These are phyloP conservation scores for Euphorbia peplus DNA, from an alignment of 345 rosid genomes.

Conservation along the genomic window DNA sequence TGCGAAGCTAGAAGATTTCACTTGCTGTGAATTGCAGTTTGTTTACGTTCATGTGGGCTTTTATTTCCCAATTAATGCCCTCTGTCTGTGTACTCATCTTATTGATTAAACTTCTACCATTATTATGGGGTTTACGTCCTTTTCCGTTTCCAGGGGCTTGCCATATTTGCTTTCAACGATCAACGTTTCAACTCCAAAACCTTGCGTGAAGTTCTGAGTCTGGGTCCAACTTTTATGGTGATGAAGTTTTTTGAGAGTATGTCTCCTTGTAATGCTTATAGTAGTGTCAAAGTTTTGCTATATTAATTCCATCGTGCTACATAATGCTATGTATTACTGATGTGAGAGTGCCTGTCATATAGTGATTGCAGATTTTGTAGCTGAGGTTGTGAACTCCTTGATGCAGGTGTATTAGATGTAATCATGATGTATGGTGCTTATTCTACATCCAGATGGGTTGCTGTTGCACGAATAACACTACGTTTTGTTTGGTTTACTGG, in stretches of 20 bases:
- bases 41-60: background rate
- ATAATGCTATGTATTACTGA: background rate
- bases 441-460: conserved; percentile 72
- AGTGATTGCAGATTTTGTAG: conserved; percentile 14
- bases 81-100: background rate
- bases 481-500: conserved; percentile 78
- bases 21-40: background rate
- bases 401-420: conserved; percentile 79
- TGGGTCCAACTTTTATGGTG: conserved; percentile 91
- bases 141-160: conserved; percentile 57
- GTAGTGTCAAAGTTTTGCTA: conserved; percentile 1
- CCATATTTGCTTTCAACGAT: conserved; percentile 80
- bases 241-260: conserved; percentile 92
- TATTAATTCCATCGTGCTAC: background rate
- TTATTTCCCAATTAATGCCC: background rate
- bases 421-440: conserved; percentile 97
- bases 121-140: background rate
- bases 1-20: background rate
- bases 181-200: conserved; percentile 48
- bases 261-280: conserved; percentile 18
- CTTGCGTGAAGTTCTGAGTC: conserved; percentile 67
- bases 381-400: conserved; percentile 17
- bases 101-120: background rate
- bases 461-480: conserved; percentile 77
- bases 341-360: conserved; percentile 3